Percentiles rank a stretch among this genome's conserved stretches.
These are phyloP conservation scores for Fusarium sp. DNA, from an alignment of 2,329 filamentous ascomycete genomes.

Conservation along the genomic window DNA sequence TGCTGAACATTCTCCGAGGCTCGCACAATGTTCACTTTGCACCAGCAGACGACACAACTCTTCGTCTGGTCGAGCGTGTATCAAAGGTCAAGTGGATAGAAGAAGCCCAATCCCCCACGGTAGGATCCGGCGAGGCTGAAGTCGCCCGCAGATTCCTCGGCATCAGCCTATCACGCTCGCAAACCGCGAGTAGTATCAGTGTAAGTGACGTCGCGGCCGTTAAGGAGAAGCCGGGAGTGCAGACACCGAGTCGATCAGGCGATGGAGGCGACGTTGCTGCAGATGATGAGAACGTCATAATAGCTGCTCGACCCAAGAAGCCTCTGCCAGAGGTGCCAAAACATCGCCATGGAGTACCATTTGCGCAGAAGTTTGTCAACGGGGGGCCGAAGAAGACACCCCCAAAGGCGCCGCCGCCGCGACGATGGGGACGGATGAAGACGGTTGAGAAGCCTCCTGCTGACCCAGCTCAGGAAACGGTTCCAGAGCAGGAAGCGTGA, in stretches of 20 bases:
- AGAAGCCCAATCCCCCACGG: slow-evolving; percentile 45
- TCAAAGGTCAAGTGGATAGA: slow-evolving; percentile 77
- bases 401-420: slow-evolving; percentile 60
- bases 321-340: slow-evolving; percentile 66
- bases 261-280: slow-evolving; percentile 43
- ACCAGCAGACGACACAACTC: slow-evolving; percentile 82
- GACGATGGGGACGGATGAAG: slow-evolving; percentile 58
- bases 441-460: slow-evolving; percentile 48
- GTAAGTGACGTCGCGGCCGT: slow-evolving; percentile 83
- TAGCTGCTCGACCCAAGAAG: slow-evolving; percentile 56
- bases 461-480: slow-evolving; percentile 44
- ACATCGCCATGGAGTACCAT: slow-evolving; percentile 65
- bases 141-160: slow-evolving; percentile 73
- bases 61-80: slow-evolving; percentile 81
- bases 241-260: slow-evolving; percentile 76
- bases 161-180: slow-evolving; percentile 74
- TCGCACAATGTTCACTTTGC: slow-evolving; percentile 79
- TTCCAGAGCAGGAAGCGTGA: slow-evolving; percentile 30
- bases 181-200: slow-evolving; percentile 79
- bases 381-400: slow-evolving; percentile 55
- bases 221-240: slow-evolving; percentile 83
- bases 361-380: slow-evolving; percentile 49
- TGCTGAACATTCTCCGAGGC: slow-evolving; percentile 77
- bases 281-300: slow-evolving; percentile 38
- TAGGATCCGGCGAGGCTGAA: slow-evolving; percentile 54